These are phyloP conservation scores for Oryza officinalis DNA, from an alignment of 176 grass and related monocot genomes.

Conservation along the genomic window DNA sequence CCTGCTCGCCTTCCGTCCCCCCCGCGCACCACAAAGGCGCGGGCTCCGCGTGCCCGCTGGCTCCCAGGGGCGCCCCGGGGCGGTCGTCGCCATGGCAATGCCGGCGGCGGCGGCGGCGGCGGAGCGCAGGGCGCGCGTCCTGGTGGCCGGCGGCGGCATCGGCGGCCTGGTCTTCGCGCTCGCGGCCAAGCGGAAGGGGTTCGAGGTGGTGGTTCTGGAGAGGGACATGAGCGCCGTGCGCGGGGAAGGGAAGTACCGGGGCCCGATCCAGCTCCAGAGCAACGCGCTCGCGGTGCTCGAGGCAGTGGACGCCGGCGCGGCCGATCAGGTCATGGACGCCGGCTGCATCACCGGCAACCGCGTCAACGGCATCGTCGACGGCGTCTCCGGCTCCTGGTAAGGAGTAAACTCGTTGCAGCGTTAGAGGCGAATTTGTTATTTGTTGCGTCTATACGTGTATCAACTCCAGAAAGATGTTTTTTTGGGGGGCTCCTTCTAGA, in stretches of 20 bases:
- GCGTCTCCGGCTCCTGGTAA: conserved; percentile 71
- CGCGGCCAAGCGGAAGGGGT: conserved; percentile 74
- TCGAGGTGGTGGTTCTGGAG: conserved; percentile 86
- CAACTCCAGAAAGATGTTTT: not conserved
- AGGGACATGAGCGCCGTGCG: conserved; percentile 76
- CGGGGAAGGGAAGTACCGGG: conserved; percentile 83
- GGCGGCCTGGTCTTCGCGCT: conserved; percentile 77
- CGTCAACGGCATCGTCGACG: conserved; percentile 92
- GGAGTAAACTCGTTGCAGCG: not conserved
- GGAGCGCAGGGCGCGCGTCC: conserved; percentile 44
- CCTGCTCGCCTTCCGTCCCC: not conserved
- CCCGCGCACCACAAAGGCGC: not conserved
- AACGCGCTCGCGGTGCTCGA: conserved; percentile 87
- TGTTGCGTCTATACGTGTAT: not conserved
- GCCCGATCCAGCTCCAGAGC: conserved; percentile 95
- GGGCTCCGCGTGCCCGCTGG: not conserved
- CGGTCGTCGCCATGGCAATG: conserved; percentile 24
- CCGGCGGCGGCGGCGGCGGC: not conserved
- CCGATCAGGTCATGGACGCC: conserved; percentile 66
- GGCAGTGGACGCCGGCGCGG: conserved; percentile 57
- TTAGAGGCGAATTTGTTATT: not conserved
- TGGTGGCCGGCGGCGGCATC: conserved; percentile 83
- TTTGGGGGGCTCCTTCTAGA: not conserved
- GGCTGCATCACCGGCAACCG: conserved; percentile 78
- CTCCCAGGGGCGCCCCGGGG: not conserved